These are phyloP conservation scores for Pinus albicaulis DNA, from an alignment of 75 land plant genomes.

Conservation along the genomic window DNA sequence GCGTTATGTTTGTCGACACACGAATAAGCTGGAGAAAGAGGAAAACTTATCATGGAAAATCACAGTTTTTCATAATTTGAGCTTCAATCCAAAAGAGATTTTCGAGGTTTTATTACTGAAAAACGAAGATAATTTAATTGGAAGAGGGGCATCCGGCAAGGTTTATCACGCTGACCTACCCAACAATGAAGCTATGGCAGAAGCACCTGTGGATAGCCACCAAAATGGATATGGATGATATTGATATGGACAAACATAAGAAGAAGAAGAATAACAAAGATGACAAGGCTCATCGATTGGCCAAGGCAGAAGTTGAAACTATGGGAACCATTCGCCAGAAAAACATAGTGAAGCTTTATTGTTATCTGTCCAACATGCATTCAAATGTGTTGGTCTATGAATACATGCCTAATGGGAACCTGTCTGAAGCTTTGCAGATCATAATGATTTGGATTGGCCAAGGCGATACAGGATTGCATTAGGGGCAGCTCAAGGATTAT, in stretches of 20 bases:
- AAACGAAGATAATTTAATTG: slow-evolving; percentile 68
- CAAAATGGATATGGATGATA: slow-evolving; percentile 27
- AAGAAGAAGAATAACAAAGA: neutral
- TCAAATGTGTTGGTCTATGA: slow-evolving; percentile 69
- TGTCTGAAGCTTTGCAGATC: slow-evolving; percentile 64
- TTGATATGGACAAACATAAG: slow-evolving; percentile 3
- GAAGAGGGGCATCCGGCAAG: slow-evolving; percentile 78
- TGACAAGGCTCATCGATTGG: neutral
- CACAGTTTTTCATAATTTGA: slow-evolving; percentile 50
- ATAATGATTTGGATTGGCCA: slow-evolving; percentile 68
- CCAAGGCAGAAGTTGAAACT: slow-evolving; percentile 64
- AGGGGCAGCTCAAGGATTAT: slow-evolving; percentile 79
- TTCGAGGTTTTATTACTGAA: slow-evolving; percentile 24
- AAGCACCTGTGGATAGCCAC: slow-evolving; percentile 43
- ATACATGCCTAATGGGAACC: slow-evolving; percentile 88
- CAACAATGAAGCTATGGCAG: slow-evolving; percentile 67
- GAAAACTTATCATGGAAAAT: slow-evolving; percentile 34
- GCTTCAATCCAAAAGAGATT: slow-evolving; percentile 50
- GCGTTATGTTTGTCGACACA: neutral
- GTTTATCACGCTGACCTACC: slow-evolving; percentile 68
- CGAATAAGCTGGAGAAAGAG: neutral
- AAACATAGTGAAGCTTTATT: slow-evolving; percentile 79
- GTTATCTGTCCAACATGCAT: slow-evolving; percentile 45
- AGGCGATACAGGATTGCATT: slow-evolving; percentile 72
- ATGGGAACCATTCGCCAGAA: slow-evolving; percentile 74